These are phyloP conservation scores for Neurospora sp. DNA, from an alignment of 495 filamentous ascomycete species.

Conservation along the genomic window DNA sequence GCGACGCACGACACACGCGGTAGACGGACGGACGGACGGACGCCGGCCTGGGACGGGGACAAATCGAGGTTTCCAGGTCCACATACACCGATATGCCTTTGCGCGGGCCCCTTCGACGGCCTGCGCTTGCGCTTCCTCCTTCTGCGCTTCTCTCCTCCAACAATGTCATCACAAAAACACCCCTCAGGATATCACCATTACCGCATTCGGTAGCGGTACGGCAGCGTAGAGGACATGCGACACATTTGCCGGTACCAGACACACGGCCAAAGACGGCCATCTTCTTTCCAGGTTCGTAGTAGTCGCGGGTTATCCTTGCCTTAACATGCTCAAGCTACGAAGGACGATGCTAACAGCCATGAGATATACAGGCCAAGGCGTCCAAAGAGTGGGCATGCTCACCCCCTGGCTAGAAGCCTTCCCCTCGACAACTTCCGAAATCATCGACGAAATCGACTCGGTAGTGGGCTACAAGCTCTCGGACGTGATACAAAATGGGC, in stretches of 20 bases:
- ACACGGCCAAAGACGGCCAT: constrained; percentile 58
- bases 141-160: background rate
- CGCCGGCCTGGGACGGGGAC: background rate
- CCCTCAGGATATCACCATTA: background rate
- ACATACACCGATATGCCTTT: background rate
- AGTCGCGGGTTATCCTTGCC: background rate
- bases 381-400: constrained; percentile 89
- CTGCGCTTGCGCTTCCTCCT: background rate
- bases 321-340: background rate
- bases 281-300: constrained; percentile 66
- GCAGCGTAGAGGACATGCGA: background rate
- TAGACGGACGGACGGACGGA: background rate
- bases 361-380: constrained; percentile 64
- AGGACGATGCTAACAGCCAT: background rate
- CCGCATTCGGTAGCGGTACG: background rate
- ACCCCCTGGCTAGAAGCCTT: constrained; percentile 75
- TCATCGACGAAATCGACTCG: constrained; percentile 77
- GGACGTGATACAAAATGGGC: constrained; percentile 68
- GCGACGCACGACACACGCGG: background rate
- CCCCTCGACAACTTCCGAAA: constrained; percentile 55
- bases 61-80: background rate
- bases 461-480: constrained; percentile 60
- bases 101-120: background rate
- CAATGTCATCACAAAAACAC: background rate
- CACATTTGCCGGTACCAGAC: constrained; percentile 1